Conservation (phyloP, 192 early-diverging fungal genomes). For the Helicostylum pulchrum region DNA sequence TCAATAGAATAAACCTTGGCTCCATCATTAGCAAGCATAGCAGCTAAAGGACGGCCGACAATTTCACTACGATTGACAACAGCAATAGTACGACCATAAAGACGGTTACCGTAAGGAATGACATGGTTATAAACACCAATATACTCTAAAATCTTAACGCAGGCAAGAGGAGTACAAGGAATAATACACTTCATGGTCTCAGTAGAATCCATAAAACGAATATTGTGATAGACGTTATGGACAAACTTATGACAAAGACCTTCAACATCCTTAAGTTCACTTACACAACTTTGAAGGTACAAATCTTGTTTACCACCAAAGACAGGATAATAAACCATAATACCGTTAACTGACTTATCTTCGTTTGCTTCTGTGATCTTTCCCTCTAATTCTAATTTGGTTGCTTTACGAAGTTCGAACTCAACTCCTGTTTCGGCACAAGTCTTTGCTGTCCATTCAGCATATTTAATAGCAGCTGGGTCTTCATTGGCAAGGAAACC, state of each 20-base stretch:
- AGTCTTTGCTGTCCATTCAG: conserved; percentile 93
- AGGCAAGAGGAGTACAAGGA: conserved; percentile 96
- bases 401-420: conserved; percentile 86
- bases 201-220: conserved; percentile 77
- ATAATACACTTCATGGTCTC: conserved; percentile 92
- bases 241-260: conserved; percentile 92
- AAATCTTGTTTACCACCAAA: conserved; percentile 93
- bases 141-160: conserved; percentile 94
- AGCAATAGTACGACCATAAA: conserved; percentile 90
- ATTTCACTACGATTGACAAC: conserved; percentile 96
- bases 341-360: conserved; percentile 83
- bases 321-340: conserved; percentile 99
- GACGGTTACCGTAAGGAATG: conserved; percentile 88
- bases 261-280: conserved; percentile 91
- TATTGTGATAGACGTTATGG: conserved; percentile 90
- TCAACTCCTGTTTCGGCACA: conserved; percentile 85
- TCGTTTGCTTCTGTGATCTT: conserved; percentile 85
- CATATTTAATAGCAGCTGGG: conserved; percentile 87
- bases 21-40: conserved; percentile 96
- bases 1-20: conserved; percentile 97
- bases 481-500: conserved; percentile 97
- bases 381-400: conserved; percentile 81
- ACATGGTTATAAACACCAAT: conserved; percentile 90
- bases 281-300: conserved; percentile 91
- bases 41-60: conserved; percentile 95